Percentiles rank a stretch among this genome's conserved stretches.
These are phyloP conservation scores for Trichoderma parareesei DNA, from an alignment of 495 filamentous ascomycete species.

Conservation along the genomic window DNA sequence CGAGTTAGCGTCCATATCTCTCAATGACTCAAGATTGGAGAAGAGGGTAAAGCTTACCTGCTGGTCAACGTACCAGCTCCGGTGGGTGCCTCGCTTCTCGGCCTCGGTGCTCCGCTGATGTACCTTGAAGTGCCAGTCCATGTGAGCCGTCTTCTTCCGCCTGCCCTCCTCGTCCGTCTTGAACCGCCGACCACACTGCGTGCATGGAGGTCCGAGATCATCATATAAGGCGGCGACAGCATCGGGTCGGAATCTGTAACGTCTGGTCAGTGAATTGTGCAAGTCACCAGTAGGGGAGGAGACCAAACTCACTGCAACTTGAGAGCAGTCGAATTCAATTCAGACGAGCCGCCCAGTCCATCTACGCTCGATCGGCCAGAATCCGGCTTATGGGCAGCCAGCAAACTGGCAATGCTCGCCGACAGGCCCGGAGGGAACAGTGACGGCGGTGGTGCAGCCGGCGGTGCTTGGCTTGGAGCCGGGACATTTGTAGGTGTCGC, in stretches of 20 bases:
- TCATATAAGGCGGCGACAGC: conserved; percentile 69
- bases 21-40: conserved; percentile 1
- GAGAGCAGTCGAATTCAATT: conserved; percentile 63
- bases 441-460: conserved; percentile 7
- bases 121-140: conserved; percentile 96
- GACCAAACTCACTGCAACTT: conserved; percentile 55
- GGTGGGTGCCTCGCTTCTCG: conserved; percentile 71
- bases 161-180: conserved; percentile 65
- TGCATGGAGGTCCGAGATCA: conserved; percentile 72
- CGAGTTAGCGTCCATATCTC: conserved; percentile 10
- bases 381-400: conserved; percentile 9
- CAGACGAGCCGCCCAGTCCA: conserved; percentile 16
- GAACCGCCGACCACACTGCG: conserved; percentile 86
- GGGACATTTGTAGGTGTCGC: conserved; percentile 20
- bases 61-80: conserved; percentile 91
- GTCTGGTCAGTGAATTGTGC: conserved; percentile 22
- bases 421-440: conserved; percentile 9
- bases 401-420: conserved; percentile 12
- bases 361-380: neutral
- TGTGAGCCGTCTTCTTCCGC: conserved; percentile 78
- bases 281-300: neutral
- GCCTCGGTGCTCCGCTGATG: conserved; percentile 82
- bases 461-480: conserved; percentile 30
- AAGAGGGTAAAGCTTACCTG: conserved; percentile 49
- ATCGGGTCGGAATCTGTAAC: conserved; percentile 60